Base-by-base conservation (phyloP, 441 rosid species). In the Cnidoscolus chayamansa region DNA sequence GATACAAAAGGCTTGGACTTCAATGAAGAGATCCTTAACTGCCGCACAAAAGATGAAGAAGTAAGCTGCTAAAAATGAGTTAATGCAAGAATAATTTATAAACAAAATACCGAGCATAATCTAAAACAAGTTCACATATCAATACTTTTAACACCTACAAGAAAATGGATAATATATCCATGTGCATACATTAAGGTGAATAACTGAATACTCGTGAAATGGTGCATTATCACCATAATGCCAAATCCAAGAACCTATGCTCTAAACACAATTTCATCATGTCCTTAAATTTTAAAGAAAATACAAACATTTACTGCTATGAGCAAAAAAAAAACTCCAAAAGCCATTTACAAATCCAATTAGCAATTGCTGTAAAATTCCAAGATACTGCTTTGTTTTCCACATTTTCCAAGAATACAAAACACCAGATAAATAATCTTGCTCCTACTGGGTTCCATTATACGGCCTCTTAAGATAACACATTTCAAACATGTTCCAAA, bases 1-100 rank as follows among this genome's bases (percentile, higher is more conserved):
- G 3, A 94, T 90, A 88, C 98, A 94, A 82, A 94, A 94, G 16
- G 98, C 99, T 85, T 90, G 98, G 68, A 94, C 97, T 87, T 94
- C 99, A 55, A 89, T 90, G 85, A 94, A 89, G 45, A 92, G 93
- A 81, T 92, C 98, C 87, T 89, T 92, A 20, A 90, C 98, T 94
- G 89, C 79, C 83, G 81, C 60, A 19, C 56, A 40, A 74, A 53
- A 71, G 7, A 66, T 63, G 47, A 43, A 35, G 25, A 43, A 35
- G 3, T 12, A 40, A 17, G 47, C 50, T 35, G 49, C 50, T 40
- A 12, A 51, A 51, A n/a, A 31, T 15, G 54, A 6, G 40, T 40
- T 4, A 35, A 51, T 4, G 13, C 12, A 9, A 25, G n/a, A 25
- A 12, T 13, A 2, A 48, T 25, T 8, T 13, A 48, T 16, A 70